Evolutionary conservation across 768 basidiomycete species (phyloP), one percentile per base, ranked within the genome.

Genomic region (Lentinula aciculospora): DNA sequence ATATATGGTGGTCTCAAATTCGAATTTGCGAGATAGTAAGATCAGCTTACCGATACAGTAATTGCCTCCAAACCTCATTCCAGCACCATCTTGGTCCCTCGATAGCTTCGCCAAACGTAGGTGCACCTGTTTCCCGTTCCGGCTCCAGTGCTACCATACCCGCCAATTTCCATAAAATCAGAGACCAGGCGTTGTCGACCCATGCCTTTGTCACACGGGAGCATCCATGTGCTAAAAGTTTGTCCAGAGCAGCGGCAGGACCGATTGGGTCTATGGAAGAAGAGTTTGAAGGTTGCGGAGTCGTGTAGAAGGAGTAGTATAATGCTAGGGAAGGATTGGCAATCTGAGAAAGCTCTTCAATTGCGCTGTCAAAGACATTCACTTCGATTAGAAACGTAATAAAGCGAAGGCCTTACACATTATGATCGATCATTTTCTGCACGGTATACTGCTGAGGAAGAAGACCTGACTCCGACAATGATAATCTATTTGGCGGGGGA

Each of bases 151-250:
- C 75, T 1, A 85, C 87, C 80, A 93, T 84, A 12, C 91, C 89
- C 3, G 94, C 92, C 21, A 97, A 72, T 72, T 99, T 99, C 97
- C 97, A 99, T 3, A 99, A 77, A 29, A 98, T 83, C 45, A 94
- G 72, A 9, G 74, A 69, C 91, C 94, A 99, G 64, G 97, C 94
- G 64, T 98, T 98, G 51, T 89, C 82, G 1, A 97, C 85, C 97
- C 97, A 99, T 23, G 76, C 70, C 61, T 83, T 75, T 7, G 85
- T 89, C 2, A 83, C 89, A 23, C 92, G 77, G 2, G 65, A 68
- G 61, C 92, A 94, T 0, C 88, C 90, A 8, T 67, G 73, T 23
- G 69, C 68, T 3, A 77, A 71, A 9, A 94, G 71, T 58, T 83
- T 75, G 25, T 78, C 68, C 17, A 88, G 71, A 1, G 84, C 88